Evolutionary conservation across 495 filamentous ascomycete genomes (phyloP).

Genomic region (Darksidea phi): DNA sequence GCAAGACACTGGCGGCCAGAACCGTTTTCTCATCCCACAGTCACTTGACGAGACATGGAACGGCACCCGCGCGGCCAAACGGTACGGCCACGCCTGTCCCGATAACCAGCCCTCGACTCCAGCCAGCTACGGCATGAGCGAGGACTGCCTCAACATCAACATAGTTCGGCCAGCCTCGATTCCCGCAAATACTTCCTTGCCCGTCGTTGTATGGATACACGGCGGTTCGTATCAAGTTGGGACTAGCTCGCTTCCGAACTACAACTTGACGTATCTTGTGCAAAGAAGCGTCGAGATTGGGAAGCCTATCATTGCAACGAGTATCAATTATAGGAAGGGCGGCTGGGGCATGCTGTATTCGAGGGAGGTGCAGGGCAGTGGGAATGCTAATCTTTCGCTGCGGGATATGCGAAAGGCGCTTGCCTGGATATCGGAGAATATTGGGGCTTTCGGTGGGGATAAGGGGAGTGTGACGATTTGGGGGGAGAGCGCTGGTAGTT

Average conservation of each 20-base stretch:
- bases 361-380: constrained; percentile 23
- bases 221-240: constrained; percentile 36
- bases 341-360: constrained; percentile 35
- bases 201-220: constrained; percentile 35
- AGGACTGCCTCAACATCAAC: constrained; percentile 37
- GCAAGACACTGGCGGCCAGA: constrained; percentile 30
- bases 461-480: constrained; percentile 27
- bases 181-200: constrained; percentile 5
- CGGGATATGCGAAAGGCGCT: constrained; percentile 33
- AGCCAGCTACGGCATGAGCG: constrained; percentile 33
- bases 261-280: constrained; percentile 36
- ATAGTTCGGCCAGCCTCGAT: constrained; percentile 28
- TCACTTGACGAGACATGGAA: constrained; percentile 31
- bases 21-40: constrained; percentile 33
- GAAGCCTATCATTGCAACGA: constrained; percentile 32
- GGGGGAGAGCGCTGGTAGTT: constrained; percentile 35
- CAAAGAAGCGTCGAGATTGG: constrained; percentile 32
- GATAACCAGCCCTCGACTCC: constrained; percentile 20
- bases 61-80: constrained; percentile 18
- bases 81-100: constrained; percentile 34
- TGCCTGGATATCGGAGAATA: constrained; percentile 34
- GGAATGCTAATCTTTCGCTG: constrained; percentile 33
- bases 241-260: constrained; percentile 31
- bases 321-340: constrained; percentile 36
- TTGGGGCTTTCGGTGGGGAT: constrained; percentile 29